Base-by-base conservation (phyloP, 495 filamentous ascomycete species). In the Penicillium argentinense region DNA sequence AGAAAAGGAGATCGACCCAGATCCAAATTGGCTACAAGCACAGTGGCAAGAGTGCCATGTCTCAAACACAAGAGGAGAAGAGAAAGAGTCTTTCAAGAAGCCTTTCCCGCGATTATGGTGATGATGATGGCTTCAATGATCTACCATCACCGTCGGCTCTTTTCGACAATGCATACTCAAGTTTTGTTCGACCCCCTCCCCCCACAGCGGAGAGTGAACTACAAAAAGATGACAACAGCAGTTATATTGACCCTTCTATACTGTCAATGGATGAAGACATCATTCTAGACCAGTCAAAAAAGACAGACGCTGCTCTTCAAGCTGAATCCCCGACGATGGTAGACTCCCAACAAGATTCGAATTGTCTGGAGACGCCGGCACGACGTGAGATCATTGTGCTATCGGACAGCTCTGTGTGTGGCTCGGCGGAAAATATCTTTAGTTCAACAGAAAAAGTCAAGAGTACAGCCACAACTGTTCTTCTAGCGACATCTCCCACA, bases 121-220 rank as follows among this genome's bases (percentile, higher is more conserved):
- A 63, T 41, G 56, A 63, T 41, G 63, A 62, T 33, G 56, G 49
- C n/a, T 56, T 70, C 17, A 61, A 64, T 12, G 68, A 73, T 40
- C 48, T 78, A n/a, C 73, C 71, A 19, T 71, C 71, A 7, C 65
- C 69, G 21, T 70, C 66, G 18, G 36, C 66, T 11, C 21, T 73
- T 12, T 30, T 60, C 1, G 55, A 38, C 12, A 18, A 48, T 14
- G 14, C 13, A 4, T 12, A 8, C 8, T 32, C 22, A 2, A 12
- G 13, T 2, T 5, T 27, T 3, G 9, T 5, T 18, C 21, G 18
- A 16, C 22, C 42, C 1, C 16, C n/a, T 12, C 16, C 30, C 16
- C 34, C 45, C 26, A 37, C 36, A 6, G 23, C 14, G 12, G 14
- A n/a, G n/a, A n/a, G n/a, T n/a, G 13, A 26, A 7, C n/a, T 12